A percentile compares a stretch with the other conserved stretches of the same genome.
These are phyloP conservation scores for Trichoderma breve DNA, from an alignment of 2,329 filamentous ascomycete species.

Conservation along the genomic window DNA sequence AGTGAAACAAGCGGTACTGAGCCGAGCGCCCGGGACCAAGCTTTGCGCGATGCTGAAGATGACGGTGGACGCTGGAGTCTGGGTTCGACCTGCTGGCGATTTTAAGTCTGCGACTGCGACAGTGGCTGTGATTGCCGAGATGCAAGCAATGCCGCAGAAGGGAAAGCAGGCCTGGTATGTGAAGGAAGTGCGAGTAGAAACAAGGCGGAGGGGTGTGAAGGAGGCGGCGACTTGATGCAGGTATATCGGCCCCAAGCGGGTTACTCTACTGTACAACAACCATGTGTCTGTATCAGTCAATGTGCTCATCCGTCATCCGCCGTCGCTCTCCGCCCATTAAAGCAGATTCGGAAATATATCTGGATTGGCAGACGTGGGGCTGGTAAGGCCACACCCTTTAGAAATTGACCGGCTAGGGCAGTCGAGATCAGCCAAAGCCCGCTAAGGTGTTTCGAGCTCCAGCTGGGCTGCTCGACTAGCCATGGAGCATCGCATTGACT, in stretches of 20 bases:
- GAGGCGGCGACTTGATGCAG: slow-evolving; percentile 9
- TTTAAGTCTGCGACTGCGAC: not conserved
- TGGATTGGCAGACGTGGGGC: slow-evolving; percentile 37
- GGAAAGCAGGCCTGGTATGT: not conserved
- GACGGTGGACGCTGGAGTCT: not conserved
- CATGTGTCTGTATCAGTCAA: slow-evolving; percentile 33
- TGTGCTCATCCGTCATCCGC: slow-evolving; percentile 36
- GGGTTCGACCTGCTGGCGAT: not conserved
- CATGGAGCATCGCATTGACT: slow-evolving; percentile 14
- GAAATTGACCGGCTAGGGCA: slow-evolving; percentile 28
- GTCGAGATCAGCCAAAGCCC: slow-evolving; percentile 40
- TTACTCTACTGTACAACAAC: slow-evolving; percentile 28
- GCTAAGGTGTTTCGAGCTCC: slow-evolving; percentile 43
- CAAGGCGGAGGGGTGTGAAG: slow-evolving; percentile 14
- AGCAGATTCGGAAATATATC: slow-evolving; percentile 51
- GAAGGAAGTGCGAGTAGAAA: slow-evolving; percentile 3
- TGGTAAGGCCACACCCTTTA: slow-evolving; percentile 27
- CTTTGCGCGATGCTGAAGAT: not conserved
- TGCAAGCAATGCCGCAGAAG: slow-evolving; percentile 6
- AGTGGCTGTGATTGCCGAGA: slow-evolving; percentile 3
- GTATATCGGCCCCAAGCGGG: slow-evolving; percentile 29
- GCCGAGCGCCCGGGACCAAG: not conserved
- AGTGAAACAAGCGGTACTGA: slow-evolving; percentile 6
- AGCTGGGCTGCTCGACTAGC: slow-evolving; percentile 30
- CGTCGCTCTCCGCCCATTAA: slow-evolving; percentile 47